These are phyloP conservation scores for Maudiozyma bulderi DNA, from an alignment of 805 yeast genomes.

Conservation along the genomic window DNA sequence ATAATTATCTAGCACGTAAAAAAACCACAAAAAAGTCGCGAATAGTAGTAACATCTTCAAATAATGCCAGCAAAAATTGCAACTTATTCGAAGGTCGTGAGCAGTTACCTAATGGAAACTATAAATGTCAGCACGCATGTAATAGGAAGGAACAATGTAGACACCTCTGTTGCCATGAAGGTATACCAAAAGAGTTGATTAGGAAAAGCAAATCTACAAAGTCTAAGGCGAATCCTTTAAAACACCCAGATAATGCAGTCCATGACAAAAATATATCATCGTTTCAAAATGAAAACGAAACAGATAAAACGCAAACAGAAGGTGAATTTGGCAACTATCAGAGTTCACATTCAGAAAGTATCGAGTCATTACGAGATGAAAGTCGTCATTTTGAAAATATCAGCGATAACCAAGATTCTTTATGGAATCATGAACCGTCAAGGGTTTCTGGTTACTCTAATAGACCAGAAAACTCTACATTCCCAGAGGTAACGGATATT, in stretches of 20 bases:
- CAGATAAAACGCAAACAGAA: background rate
- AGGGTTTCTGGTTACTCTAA: too few species aligned
- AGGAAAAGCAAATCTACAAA: background rate
- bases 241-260: background rate
- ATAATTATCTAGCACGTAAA: slow-evolving; percentile 8
- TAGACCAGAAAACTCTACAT: background rate
- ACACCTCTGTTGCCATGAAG: slow-evolving; percentile 41
- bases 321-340: too few species aligned
- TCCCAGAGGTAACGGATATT: background rate
- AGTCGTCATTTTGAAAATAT: background rate
- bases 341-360: background rate
- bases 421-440: too few species aligned
- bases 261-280: background rate
- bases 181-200: slow-evolving; percentile 23
- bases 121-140: slow-evolving; percentile 36
- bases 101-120: slow-evolving; percentile 24
- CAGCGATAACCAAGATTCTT: background rate
- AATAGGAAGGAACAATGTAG: slow-evolving; percentile 33
- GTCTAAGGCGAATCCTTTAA: background rate
- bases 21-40: background rate
- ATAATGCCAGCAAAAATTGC: background rate
- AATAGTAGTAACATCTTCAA: background rate
- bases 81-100: slow-evolving; percentile 4
- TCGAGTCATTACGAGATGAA: background rate
- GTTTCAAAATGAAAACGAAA: background rate